Percentiles rank a stretch among this genome's conserved stretches.
Conservation (phyloP, 2,329 filamentous ascomycete species). For the Aspergillus brasiliensis region DNA sequence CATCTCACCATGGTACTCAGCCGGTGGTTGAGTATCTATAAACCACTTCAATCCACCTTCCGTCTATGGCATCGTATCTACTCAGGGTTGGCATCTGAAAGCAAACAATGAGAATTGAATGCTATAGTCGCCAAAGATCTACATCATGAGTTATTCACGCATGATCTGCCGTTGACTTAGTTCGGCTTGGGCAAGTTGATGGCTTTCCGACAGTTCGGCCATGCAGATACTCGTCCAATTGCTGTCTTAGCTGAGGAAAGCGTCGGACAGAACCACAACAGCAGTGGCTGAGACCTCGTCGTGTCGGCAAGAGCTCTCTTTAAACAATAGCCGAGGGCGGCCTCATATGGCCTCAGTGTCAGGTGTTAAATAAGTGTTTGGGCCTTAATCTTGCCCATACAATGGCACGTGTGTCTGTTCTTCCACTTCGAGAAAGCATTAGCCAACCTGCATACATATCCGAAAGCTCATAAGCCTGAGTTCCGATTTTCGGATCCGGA, state of each 20-base stretch:
- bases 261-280: not conserved
- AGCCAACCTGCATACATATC: not conserved
- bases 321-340: not conserved
- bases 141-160: not conserved
- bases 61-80: not conserved
- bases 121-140: not conserved
- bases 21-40: not conserved
- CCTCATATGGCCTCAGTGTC: not conserved
- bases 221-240: not conserved
- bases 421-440: not conserved
- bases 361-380: not conserved
- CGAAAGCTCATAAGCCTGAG: not conserved
- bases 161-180: not conserved
- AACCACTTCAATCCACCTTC: not conserved
- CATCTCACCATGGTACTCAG: not conserved
- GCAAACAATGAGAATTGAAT: not conserved
- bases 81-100: not conserved
- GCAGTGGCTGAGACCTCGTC: not conserved
- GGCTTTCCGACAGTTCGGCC: not conserved
- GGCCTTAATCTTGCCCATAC: not conserved
- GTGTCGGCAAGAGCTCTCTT: not conserved
- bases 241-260: not conserved
- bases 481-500: conserved; percentile 7
- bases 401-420: not conserved
- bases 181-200: not conserved